Percentiles rank a stretch among this genome's conserved stretches.
phyloP scores from a whole-genome alignment of 2,329 filamentous ascomycete genomes.

The Blumeria graminis region DNA sequence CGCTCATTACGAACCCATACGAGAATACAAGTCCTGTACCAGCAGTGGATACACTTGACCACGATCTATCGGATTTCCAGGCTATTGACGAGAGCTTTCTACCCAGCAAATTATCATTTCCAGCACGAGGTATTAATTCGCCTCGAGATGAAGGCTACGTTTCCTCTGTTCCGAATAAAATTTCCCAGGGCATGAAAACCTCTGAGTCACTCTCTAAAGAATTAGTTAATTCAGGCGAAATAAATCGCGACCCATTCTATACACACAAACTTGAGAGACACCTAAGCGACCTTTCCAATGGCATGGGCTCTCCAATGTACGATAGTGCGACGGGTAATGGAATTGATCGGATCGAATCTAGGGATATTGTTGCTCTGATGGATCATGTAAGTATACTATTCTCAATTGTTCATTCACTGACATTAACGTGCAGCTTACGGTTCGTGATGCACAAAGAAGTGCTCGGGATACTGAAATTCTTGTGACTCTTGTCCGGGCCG shows the following conservation, averaged over 20 bases:
- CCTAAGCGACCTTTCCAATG: slow-evolving; percentile 74
- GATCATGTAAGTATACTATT: slow-evolving; percentile 43
- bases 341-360: slow-evolving; percentile 3
- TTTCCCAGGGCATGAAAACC: slow-evolving; percentile 23
- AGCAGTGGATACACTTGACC: slow-evolving; percentile 16
- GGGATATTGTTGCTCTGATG: slow-evolving; percentile 53
- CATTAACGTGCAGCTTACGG: slow-evolving; percentile 40
- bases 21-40: slow-evolving; percentile 38
- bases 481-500: slow-evolving; percentile 76
- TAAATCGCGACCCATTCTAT: slow-evolving; percentile 41
- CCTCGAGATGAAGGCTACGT: slow-evolving; percentile 80
- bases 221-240: slow-evolving; percentile 22
- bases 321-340: slow-evolving; percentile 39
- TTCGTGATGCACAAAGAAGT: slow-evolving; percentile 86
- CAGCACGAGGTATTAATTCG: slow-evolving; percentile 29
- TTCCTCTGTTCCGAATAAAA: slow-evolving; percentile 38
- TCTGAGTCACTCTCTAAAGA: slow-evolving; percentile 21
- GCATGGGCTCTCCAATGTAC: slow-evolving; percentile 72
- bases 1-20: slow-evolving; percentile 41
- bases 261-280: slow-evolving; percentile 36
- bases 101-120: slow-evolving; percentile 12
- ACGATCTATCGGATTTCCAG: slow-evolving; percentile 19
- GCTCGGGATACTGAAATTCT: slow-evolving; percentile 91
- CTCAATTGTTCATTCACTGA: background rate
- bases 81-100: slow-evolving; percentile 19